phyloP scores from a whole-genome alignment of 352 stramenopile genomes.

The Phytophthora idaei region DNA sequence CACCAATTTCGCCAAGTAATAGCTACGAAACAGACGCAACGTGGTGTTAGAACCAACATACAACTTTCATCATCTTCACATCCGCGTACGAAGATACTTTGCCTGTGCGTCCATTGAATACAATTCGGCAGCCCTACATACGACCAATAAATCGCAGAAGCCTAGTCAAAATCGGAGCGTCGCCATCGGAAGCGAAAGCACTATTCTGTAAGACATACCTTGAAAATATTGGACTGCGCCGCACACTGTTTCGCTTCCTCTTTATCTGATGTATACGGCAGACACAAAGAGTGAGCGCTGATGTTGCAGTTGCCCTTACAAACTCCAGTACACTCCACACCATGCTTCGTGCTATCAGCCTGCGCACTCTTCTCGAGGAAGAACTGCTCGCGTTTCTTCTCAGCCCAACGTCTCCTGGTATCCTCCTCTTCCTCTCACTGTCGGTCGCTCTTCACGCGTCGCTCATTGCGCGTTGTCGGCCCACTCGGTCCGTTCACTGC shows the following conservation, averaged over 20 bases:
- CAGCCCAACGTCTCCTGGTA: slow-evolving; percentile 26
- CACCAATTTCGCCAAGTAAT: slow-evolving; percentile 83
- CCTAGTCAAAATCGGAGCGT: slow-evolving; percentile 4
- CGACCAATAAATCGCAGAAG: background rate
- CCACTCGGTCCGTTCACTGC: slow-evolving; percentile 77
- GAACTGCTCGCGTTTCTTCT: slow-evolving; percentile 49
- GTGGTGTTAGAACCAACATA: background rate
- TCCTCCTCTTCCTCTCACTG: slow-evolving; percentile 33
- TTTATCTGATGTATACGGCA: slow-evolving; percentile 15
- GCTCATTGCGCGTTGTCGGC: slow-evolving; percentile 63
- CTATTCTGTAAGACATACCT: slow-evolving; percentile 31
- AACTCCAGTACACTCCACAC: slow-evolving; percentile 4
- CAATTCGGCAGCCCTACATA: slow-evolving; percentile 71
- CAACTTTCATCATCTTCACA: background rate
- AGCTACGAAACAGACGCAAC: slow-evolving; percentile 42
- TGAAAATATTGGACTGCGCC: slow-evolving; percentile 50
- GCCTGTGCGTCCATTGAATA: slow-evolving; percentile 83
- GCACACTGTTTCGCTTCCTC: slow-evolving; percentile 16
- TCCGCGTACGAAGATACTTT: slow-evolving; percentile 78
- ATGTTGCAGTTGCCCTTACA: slow-evolving; percentile 17
- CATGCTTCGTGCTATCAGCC: slow-evolving; percentile 8
- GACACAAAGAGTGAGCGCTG: background rate
- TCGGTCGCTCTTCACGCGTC: slow-evolving; percentile 44
- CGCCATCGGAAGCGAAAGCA: background rate
- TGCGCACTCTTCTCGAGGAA: slow-evolving; percentile 37